Evolutionary conservation across 2,329 filamentous ascomycete species (phyloP), one percentile per base, ranked within the genome.

Genomic region (Arthrinium phaeospermum): DNA sequence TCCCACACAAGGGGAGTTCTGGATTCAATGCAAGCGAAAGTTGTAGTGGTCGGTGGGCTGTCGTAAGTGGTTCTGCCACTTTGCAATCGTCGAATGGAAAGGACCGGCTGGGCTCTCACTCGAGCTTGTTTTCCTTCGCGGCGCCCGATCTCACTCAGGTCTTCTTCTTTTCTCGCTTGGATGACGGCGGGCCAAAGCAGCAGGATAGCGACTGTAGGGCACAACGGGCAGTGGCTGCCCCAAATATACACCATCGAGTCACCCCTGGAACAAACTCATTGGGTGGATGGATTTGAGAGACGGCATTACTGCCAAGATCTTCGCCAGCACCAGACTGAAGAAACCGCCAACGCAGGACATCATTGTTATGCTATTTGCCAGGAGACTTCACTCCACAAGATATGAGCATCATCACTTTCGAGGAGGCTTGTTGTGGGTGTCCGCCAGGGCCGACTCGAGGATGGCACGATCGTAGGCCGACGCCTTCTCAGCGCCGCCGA

Each of bases 401-500:
- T n/a, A 19, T 49, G 22, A 30, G 10, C 67, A 49, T 49, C 67
- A 49, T 69, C 67, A 69, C 67, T 69, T 69, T 3, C 47, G 67
- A 24, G 67, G 45, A n/a, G 45, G 67, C 27, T 49, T 76, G 53
- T 72, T 74, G 64, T 74, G 73, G 46, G 76, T 72, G 67, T 78
- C 75, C 53, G 77, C 71, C 71, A 78, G 71, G 5, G 78, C 76
- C 4, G 75, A 72, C 45, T 77, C 75, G 24, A 79, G 70, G 47
- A 77, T 74, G 37, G 78, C 74, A 37, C 75, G 74, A 67, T 80
- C 77, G 45, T 79, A 79, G 6, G 77, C 69, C 16, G 75, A 73
- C 27, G 76, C 73, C 16, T 74, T 74, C 10, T 73, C 70, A 14
- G 72, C 73, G 46, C 75, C 76, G 53, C 74, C 70, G 12, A 71